Percentiles rank a stretch among this genome's conserved stretches.
These are phyloP conservation scores for Apophysomyces elegans DNA, from an alignment of 371 early-diverging fungal genomes.

Conservation along the genomic window DNA sequence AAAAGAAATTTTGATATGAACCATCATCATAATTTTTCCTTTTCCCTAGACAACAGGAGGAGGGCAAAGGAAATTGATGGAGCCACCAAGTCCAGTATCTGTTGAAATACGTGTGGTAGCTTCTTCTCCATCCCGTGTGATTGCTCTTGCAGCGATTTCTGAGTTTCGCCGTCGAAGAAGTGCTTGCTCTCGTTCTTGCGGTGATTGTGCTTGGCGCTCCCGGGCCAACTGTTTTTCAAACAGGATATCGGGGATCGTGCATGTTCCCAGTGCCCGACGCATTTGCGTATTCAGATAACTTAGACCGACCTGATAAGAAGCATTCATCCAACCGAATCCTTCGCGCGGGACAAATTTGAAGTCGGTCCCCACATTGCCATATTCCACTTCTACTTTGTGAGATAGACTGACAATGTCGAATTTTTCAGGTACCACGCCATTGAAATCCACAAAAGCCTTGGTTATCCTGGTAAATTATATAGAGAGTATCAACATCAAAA, in stretches of 20 bases:
- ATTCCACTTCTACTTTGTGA: constrained; percentile 93
- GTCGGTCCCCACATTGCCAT: constrained; percentile 94
- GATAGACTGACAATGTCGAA: constrained; percentile 92
- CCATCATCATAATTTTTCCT: too few relatives aligned
- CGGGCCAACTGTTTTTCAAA: constrained; percentile 52
- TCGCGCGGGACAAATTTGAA: constrained; percentile 95
- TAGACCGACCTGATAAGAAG: constrained; percentile 87
- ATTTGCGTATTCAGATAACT: constrained; percentile 75
- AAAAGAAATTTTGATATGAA: background rate
- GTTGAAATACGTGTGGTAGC: constrained; percentile 27
- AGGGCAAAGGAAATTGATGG: background rate
- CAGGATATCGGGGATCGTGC: constrained; percentile 78
- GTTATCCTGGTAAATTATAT: constrained; percentile 58
- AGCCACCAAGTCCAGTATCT: constrained; percentile 13
- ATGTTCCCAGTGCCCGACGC: constrained; percentile 84
- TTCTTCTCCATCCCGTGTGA: constrained; percentile 28
- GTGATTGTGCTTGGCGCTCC: constrained; percentile 25
- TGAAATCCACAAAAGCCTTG: constrained; percentile 91
- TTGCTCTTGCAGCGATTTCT: constrained; percentile 32
- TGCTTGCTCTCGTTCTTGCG: background rate
- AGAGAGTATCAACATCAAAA: background rate
- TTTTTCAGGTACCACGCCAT: constrained; percentile 95
- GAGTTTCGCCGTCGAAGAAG: constrained; percentile 29
- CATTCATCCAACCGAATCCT: constrained; percentile 99
- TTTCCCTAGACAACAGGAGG: too few relatives aligned